Base-by-base conservation (phyloP, 139 green algal genomes). In the Volvox africanus region DNA sequence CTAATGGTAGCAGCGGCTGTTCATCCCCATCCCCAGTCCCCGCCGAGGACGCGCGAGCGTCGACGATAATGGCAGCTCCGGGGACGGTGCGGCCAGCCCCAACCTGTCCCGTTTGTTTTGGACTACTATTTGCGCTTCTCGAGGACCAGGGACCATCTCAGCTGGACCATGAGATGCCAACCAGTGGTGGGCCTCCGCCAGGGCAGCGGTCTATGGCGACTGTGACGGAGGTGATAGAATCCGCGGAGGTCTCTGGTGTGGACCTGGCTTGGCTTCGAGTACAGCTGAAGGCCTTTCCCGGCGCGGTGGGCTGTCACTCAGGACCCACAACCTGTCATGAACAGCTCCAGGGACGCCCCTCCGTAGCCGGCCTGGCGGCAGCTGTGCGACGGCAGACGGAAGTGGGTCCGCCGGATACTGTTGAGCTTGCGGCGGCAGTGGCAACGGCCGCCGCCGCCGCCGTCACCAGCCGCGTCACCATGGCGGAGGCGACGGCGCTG, bases 201-300 rank as follows among this genome's bases (percentile, higher is more conserved):
- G 71, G 28, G 19, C 16, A n/a, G 71, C 71, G n/a, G 76, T 55
- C 32, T 35, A 28, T 28, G 20, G 24, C 18, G 76, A 19, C 76
- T n/a, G 76, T 36, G 55, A 3, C 81, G 81, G 61, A 30, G 28
- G 33, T 44, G 44, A n/a, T 20, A 22, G 44, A 5, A 6, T 61
- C 32, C 12, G 28, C 26, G 22, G 19, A 20, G 35, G 21, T 13
- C 61, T 20, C 81, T 11, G 81, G 28, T 2, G 81, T 71, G 3
- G 85, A 89, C 17, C 12, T 55, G 19, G 85, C 69, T 6, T 89
- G 85, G 85, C 69, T 89, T 24, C 69, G 85, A 37, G 17, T 89
- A 14, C 85, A 89, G 69, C 69, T 61, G 26, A 28, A 37, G 44
- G 69, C 69, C 9, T 24, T 89, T 2, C 32, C 82, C 2, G 62